Base-by-base conservation (phyloP, 1,284 basidiomycete species). In the Rhizoctonia solani region DNA sequence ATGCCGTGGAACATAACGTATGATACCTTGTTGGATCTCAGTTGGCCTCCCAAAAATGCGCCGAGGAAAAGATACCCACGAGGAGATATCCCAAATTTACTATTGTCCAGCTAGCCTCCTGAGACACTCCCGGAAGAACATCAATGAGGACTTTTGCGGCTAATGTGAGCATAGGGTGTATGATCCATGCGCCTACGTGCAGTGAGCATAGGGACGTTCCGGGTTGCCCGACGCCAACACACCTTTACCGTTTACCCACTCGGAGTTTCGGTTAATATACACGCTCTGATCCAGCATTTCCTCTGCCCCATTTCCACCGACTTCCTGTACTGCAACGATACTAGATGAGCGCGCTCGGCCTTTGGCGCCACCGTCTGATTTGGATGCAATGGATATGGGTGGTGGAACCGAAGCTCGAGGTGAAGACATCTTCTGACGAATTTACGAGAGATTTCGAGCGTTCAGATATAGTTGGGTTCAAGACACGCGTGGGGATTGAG, bases 1-100 rank as follows among this genome's bases (percentile, higher is more conserved):
- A 97, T 94, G 82, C 92, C 94, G 77, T 99, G 96, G 80, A 99
- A 99, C 92, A 99, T 97, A 72, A 98, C 82, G 79, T 96, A 99
- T 13, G 95, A 92, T 27, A 96, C 77, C 95, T 98, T 3, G 19
- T 13, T 27, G 56, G 49, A 50, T 6, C 54, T 44, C n/a, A 54
- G 58, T 34, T n/a, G 21, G 44, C 23, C 37, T 27, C 47, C 39
- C 29, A n/a, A 49, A 32, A 13, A 52, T 23, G 29, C 41, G 58
- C 42, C 25, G 23, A 58, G 49, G 37, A 14, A 49, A 16, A 53
- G 21, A 42, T n/a, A 83, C 93, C 74, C 75, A 98, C 95, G 44
- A 88, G 84, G 73, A 95, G 91, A 79, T 99, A 99, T 68, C 91
- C 79, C 54, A 98, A 79, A 76, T 98, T 98, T 72, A 95, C 92